Evolutionary conservation across 2,329 filamentous ascomycete species (phyloP), one percentile per base, ranked within the genome.

Genomic region (Domatiomyces globalis): DNA sequence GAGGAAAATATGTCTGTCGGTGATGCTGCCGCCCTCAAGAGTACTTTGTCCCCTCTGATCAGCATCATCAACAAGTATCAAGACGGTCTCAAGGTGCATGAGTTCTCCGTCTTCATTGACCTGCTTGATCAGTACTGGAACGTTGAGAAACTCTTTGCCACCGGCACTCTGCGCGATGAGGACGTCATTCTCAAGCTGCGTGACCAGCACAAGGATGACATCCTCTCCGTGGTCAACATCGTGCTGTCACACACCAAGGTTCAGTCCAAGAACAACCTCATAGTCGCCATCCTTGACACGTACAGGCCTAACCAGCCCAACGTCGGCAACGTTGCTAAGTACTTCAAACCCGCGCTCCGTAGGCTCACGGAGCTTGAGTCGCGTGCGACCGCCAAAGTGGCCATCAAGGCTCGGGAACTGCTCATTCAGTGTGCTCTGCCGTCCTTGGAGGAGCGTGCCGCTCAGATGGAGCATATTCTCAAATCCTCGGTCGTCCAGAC

Each of bases 391-490:
- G 87, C 90, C 59, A 98, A 96, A 81, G 90, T 98, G 43, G 87
- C 90, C 0, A 78, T 98, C 60, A 98, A 98, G 77, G 90, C 92
- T 45, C 85, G 92, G 65, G 92, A 98, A 73, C 84, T 96, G 49
- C 83, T 98, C 63, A 98, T 98, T 58, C 92, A 96, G 71, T 95
- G 88, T 66, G 89, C 92, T 50, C 79, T 98, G 66, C 92, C 92
- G 17, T 98, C 92, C 2, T 76, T 98, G 18, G 92, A 96, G 69
- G 92, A 98, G 76, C 84, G 92, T 61, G 85, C 86, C 22, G 79
- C 84, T 5, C 92, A 98, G 73, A 95, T 98, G 90, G 92, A 96
- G 74, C 90, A 96, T 69, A 98, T 98, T 58, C 77, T 98, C 51
- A 86, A 89, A 54, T 95, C 90, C 22, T 90, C 92, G 0, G 92